Evolutionary conservation across 1,139 yeast species (phyloP).

Genomic region (Arxiozyma bovina): DNA sequence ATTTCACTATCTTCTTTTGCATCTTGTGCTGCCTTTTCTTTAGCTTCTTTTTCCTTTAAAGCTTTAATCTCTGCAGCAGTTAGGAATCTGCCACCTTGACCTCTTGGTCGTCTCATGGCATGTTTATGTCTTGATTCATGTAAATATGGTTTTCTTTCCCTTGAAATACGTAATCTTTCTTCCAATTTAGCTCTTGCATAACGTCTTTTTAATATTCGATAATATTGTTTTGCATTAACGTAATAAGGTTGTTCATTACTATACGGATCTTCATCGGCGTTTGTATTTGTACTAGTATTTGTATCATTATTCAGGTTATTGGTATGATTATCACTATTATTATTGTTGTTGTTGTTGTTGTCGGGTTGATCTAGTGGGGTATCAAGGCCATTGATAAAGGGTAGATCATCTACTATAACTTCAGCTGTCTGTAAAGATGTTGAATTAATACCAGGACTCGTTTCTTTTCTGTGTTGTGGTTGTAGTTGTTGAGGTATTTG

Average conservation of each 20-base stretch:
- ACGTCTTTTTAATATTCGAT: conserved; percentile 84
- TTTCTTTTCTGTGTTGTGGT: too few relatives aligned
- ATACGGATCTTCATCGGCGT: neutral
- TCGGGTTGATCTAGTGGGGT: neutral
- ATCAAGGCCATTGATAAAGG: neutral
- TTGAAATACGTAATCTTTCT: conserved; percentile 75
- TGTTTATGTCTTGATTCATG: conserved; percentile 98
- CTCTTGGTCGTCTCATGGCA: conserved; percentile 98
- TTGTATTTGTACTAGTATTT: neutral
- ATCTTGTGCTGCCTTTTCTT: neutral
- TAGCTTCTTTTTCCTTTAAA: conserved; percentile 39
- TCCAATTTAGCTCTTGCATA: conserved; percentile 90
- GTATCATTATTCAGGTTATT: neutral
- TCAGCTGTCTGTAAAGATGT: neutral
- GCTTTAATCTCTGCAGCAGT: conserved; percentile 88
- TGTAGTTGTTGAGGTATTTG: neutral
- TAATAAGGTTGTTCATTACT: conserved; percentile 78
- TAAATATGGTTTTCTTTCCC: conserved; percentile 87
- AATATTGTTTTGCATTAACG: conserved; percentile 96
- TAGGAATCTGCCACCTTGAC: conserved; percentile 94
- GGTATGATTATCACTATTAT: neutral
- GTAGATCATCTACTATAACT: neutral
- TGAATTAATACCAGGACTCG: neutral
- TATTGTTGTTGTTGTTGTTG: neutral
- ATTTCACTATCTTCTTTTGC: neutral